Percentiles rank a stretch among this genome's conserved stretches.
These are phyloP conservation scores for Lasiosphaeria ovina DNA, from an alignment of 495 filamentous ascomycete species.

Conservation along the genomic window DNA sequence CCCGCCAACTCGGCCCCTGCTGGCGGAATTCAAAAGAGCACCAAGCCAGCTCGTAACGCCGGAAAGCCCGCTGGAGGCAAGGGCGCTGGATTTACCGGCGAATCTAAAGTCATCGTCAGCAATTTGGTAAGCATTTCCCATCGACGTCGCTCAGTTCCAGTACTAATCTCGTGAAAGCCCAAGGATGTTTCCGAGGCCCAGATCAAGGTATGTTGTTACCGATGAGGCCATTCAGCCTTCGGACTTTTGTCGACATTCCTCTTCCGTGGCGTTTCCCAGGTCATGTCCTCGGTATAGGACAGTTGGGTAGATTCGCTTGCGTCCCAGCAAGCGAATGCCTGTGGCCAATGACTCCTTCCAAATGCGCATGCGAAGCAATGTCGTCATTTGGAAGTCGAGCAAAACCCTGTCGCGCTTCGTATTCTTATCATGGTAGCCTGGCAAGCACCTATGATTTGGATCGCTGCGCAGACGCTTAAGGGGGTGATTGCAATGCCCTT, in stretches of 20 bases:
- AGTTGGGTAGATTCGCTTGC: constrained; percentile 22
- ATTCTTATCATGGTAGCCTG: constrained; percentile 45
- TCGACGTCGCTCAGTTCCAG: constrained; percentile 10
- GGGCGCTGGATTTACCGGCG: constrained; percentile 56
- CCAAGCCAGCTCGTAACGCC: constrained; percentile 57
- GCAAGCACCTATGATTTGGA: constrained; percentile 46
- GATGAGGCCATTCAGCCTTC: constrained; percentile 49
- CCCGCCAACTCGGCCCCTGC: constrained; percentile 61
- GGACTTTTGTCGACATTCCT: constrained; percentile 53
- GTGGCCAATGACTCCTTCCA: constrained; percentile 40
- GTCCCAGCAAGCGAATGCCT: constrained; percentile 27
- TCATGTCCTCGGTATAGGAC: constrained; percentile 26
- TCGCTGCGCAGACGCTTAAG: constrained; percentile 18
- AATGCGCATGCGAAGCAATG: constrained; percentile 26
- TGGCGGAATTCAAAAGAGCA: constrained; percentile 83
- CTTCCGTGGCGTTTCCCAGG: constrained; percentile 44
- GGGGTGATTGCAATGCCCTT: constrained; percentile 24
- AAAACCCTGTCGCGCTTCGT: constrained; percentile 41
- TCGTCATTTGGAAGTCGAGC: constrained; percentile 47
- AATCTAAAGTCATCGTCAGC: constrained; percentile 97
- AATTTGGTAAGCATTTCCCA: constrained; percentile 76
- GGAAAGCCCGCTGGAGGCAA: constrained; percentile 63
- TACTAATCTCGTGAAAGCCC: constrained; percentile 68
- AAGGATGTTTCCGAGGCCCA: constrained; percentile 88
- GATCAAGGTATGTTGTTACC: constrained; percentile 99